Conservation (phyloP, 257 asterid species). For the Ballota nigra region DNA sequence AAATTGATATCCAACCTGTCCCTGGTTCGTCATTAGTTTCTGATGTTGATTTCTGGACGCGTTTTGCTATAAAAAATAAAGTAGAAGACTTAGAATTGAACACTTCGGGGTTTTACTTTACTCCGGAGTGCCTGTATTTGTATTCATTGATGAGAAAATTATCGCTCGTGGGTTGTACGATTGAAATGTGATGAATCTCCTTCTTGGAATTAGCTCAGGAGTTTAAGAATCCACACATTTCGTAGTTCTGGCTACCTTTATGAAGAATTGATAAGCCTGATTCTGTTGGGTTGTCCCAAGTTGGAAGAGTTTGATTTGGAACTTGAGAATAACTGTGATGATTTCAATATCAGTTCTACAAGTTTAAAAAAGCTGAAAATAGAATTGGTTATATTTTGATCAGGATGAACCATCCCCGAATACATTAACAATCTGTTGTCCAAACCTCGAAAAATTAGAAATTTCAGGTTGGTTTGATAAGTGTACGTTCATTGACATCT, state of each 20-base stretch:
- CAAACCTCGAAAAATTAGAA: not conserved
- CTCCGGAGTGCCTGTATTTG: not conserved
- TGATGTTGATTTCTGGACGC: not conserved
- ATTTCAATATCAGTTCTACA: not conserved
- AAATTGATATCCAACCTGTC: not conserved
- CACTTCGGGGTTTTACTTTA: not conserved
- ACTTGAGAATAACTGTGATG: not conserved
- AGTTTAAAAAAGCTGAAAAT: not conserved
- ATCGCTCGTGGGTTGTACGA: not conserved
- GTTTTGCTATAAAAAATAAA: not conserved
- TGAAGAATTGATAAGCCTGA: not conserved
- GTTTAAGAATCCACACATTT: not conserved
- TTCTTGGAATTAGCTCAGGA: not conserved
- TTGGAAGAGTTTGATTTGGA: not conserved
- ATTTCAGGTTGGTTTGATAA: not conserved
- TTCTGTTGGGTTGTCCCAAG: conserved; percentile 1
- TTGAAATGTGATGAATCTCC: not conserved
- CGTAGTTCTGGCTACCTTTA: not conserved
- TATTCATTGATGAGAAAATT: not conserved
- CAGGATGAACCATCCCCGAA: not conserved
- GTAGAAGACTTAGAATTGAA: not conserved
- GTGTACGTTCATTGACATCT: not conserved
- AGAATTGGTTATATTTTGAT: too few species aligned
- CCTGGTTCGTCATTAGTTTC: not conserved
- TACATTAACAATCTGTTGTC: not conserved